Percentiles rank a stretch among this genome's conserved stretches.
phyloP scores from a whole-genome alignment of 805 yeast species.

The Wickerhamomyces bisporus region DNA sequence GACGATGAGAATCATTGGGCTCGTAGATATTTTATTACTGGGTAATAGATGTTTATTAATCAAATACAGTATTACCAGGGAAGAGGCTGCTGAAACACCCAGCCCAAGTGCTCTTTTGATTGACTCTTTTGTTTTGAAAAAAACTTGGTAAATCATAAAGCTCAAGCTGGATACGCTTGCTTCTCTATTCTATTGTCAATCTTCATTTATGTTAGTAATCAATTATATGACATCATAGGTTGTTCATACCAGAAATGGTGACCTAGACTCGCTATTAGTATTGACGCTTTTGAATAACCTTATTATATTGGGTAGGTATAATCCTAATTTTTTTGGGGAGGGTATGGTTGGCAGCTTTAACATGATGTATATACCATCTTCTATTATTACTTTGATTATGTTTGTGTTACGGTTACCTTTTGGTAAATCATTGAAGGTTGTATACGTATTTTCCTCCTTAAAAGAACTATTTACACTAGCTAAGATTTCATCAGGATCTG shows the following conservation, averaged over 20 bases:
- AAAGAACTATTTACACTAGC: slow-evolving; percentile 61
- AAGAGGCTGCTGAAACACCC: too few relatives aligned
- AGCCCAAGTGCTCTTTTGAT: too few relatives aligned
- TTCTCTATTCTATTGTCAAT: slow-evolving; percentile 33
- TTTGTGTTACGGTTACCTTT: slow-evolving; percentile 66
- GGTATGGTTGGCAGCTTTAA: slow-evolving; percentile 51
- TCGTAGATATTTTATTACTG: not conserved
- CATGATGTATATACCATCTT: slow-evolving; percentile 44
- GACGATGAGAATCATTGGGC: slow-evolving; percentile 5
- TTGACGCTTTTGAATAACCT: slow-evolving; percentile 34
- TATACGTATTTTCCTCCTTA: slow-evolving; percentile 47
- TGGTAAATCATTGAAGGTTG: slow-evolving; percentile 37
- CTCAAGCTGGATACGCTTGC: slow-evolving; percentile 3
- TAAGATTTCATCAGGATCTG: slow-evolving; percentile 60
- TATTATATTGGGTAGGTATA: slow-evolving; percentile 47
- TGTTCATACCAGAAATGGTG: slow-evolving; percentile 40
- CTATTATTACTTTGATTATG: slow-evolving; percentile 40
- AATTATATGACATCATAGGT: slow-evolving; percentile 59
- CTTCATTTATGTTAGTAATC: slow-evolving; percentile 44
- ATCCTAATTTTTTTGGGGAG: slow-evolving; percentile 55
- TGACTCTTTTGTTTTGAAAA: too few relatives aligned
- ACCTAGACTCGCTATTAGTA: slow-evolving; percentile 33
- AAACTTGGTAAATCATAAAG: slow-evolving; percentile 11
- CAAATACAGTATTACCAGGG: slow-evolving; percentile 29
- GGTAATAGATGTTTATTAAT: slow-evolving; percentile 24